phyloP scores from a whole-genome alignment of 305 asterid species.

The Caryopteris hybrid region DNA sequence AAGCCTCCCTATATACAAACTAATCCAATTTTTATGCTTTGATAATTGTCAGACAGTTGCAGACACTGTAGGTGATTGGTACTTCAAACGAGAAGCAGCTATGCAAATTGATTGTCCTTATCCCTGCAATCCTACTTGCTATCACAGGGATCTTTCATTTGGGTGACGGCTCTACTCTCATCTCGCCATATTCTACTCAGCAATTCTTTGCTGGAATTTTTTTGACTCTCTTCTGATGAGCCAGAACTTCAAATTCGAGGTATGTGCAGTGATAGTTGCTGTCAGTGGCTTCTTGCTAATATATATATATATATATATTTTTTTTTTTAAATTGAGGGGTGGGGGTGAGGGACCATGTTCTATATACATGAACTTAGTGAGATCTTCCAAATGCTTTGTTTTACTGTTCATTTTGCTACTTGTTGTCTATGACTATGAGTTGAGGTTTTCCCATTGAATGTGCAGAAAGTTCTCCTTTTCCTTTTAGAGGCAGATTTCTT shows the following conservation, averaged over 20 bases:
- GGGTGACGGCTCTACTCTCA: slow-evolving; percentile 14
- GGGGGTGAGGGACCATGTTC: not conserved
- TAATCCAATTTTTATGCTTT: not conserved
- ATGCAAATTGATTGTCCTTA: slow-evolving; percentile 63
- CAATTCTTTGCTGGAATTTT: too few relatives aligned
- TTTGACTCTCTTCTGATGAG: not conserved
- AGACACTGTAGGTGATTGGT: slow-evolving; percentile 91
- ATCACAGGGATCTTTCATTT: slow-evolving; percentile 45
- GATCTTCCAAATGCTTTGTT: not conserved
- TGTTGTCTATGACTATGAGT: not conserved
- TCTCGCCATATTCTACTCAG: not conserved
- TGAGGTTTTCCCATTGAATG: too few relatives aligned
- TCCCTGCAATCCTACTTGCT: slow-evolving; percentile 93
- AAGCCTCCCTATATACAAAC: not conserved
- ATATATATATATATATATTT: too few relatives aligned
- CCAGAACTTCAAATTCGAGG: not conserved
- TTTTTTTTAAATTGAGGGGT: too few relatives aligned
- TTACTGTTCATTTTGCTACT: not conserved
- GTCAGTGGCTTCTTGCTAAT: not conserved
- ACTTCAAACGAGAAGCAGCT: slow-evolving; percentile 57
- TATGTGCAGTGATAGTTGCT: not conserved
- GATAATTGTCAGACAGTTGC: slow-evolving; percentile 53
- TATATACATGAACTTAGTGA: not conserved
- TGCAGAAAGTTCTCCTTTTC: not conserved
- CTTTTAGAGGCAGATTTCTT: not conserved